Percentiles rank a stretch among this genome's conserved stretches.
These are phyloP conservation scores for Penicillium crystallinum DNA, from an alignment of 495 filamentous ascomycete genomes.

Conservation along the genomic window DNA sequence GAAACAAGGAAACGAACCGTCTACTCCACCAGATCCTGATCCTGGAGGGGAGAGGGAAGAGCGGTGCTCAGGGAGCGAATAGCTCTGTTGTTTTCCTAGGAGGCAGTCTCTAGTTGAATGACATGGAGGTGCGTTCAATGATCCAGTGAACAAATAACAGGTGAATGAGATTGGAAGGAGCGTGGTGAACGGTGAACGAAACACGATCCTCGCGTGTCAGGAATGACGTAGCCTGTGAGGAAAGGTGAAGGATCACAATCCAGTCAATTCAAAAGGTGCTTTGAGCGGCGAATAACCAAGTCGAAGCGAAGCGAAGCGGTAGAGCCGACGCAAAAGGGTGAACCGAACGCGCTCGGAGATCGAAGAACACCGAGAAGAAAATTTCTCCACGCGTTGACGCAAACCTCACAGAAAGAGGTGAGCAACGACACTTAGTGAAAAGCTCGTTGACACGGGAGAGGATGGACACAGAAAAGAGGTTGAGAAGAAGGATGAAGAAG, in stretches of 20 bases:
- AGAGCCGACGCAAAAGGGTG: conserved; percentile 6
- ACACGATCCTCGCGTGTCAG: conserved; percentile 1
- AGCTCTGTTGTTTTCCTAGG: conserved; percentile 32
- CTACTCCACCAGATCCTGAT: conserved; percentile 43
- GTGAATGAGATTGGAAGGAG: conserved; percentile 26
- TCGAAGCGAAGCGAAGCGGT: conserved; percentile 2
- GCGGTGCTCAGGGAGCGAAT: conserved; percentile 41
- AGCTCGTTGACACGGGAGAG: conserved; percentile 40
- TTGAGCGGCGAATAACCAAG: conserved; percentile 7
- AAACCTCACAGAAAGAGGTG: conserved; percentile 25
- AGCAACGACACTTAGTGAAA: conserved; percentile 52
- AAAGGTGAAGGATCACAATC: neutral
- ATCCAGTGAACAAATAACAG: conserved; percentile 15
- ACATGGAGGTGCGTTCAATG: conserved; percentile 34
- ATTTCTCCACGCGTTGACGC: conserved; percentile 29
- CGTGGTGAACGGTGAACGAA: conserved; percentile 2
- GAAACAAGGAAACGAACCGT: conserved; percentile 39
- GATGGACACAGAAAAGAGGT: conserved; percentile 12
- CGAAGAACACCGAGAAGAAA: conserved; percentile 10
- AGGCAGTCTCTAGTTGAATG: conserved; percentile 41
- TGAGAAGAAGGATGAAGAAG: conserved; percentile 13
- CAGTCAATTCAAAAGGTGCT: conserved; percentile 5
- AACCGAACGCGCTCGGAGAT: conserved; percentile 5
- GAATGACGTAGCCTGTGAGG: conserved; percentile 1
- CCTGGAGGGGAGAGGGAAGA: conserved; percentile 30